phyloP scores from a whole-genome alignment of 2,329 filamentous ascomycete genomes.

The Curvularia lunata region DNA sequence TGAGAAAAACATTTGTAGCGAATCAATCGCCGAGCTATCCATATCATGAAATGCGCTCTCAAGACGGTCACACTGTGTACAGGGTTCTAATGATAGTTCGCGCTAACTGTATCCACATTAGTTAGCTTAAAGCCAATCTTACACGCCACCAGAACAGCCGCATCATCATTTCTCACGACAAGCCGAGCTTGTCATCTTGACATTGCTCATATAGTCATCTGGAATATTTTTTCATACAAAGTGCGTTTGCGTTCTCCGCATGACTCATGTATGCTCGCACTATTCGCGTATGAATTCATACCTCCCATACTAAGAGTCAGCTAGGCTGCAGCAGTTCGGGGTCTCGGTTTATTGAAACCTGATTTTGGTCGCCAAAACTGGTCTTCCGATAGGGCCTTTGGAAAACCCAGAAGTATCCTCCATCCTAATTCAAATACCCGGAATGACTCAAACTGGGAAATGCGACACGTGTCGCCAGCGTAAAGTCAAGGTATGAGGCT shows the following conservation, averaged over 20 bases:
- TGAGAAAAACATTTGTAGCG: not conserved
- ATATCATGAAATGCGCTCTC: not conserved
- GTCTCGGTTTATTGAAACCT: not conserved
- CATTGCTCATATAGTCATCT: not conserved
- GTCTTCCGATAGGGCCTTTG: not conserved
- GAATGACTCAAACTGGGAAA: conserved; percentile 42
- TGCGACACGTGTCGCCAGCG: conserved; percentile 41
- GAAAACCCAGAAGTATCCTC: not conserved
- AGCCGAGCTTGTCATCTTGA: not conserved
- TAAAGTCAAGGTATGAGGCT: conserved; percentile 38
- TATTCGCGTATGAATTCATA: not conserved
- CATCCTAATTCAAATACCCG: too few species aligned
- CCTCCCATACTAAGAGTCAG: not conserved
- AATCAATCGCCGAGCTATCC: not conserved
- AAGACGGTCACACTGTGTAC: not conserved
- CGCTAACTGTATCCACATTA: not conserved
- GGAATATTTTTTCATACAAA: not conserved
- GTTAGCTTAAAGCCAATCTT: not conserved
- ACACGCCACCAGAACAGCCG: not conserved
- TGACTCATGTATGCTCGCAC: not conserved
- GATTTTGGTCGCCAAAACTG: not conserved
- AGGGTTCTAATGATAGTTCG: not conserved
- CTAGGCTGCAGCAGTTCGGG: conserved; percentile 2
- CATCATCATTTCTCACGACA: not conserved
- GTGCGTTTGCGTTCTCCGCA: not conserved